Evolutionary conservation across 2,329 filamentous ascomycete genomes (phyloP).

Genomic region (Penicillium sp.): DNA sequence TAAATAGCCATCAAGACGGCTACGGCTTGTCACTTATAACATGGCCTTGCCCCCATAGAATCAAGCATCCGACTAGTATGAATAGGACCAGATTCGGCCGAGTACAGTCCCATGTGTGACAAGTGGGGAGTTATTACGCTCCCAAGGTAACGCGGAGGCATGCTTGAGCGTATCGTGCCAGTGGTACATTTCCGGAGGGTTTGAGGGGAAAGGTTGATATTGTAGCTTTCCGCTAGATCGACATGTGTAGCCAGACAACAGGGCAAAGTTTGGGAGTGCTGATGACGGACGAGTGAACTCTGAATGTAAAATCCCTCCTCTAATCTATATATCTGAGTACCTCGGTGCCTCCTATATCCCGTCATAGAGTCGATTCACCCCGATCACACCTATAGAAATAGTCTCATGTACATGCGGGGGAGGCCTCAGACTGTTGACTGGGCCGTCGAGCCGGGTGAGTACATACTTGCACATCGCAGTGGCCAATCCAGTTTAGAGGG

Average conservation of each 20-base stretch:
- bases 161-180: slow-evolving; percentile 4
- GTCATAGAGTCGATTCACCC: neutral
- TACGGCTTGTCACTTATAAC: neutral
- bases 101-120: slow-evolving; percentile 15
- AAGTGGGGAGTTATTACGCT: slow-evolving; percentile 11
- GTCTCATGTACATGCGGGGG: slow-evolving; percentile 5
- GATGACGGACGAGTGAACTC: neutral
- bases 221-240: neutral
- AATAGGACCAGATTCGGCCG: neutral
- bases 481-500: slow-evolving; percentile 7
- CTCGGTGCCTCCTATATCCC: neutral
- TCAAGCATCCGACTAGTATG: neutral
- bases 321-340: neutral
- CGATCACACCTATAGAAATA: neutral
- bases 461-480: slow-evolving; percentile 1
- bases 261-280: neutral
- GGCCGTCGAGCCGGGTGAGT: neutral
- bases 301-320: neutral
- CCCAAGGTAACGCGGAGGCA: slow-evolving; percentile 15
- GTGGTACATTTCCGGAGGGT: slow-evolving; percentile 18
- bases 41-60: neutral
- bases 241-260: neutral
- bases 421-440: slow-evolving; percentile 2
- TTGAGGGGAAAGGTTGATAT: neutral
- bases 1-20: neutral